phyloP scores from a whole-genome alignment of 257 asterid genomes.

The Gentiana dahurica region DNA sequence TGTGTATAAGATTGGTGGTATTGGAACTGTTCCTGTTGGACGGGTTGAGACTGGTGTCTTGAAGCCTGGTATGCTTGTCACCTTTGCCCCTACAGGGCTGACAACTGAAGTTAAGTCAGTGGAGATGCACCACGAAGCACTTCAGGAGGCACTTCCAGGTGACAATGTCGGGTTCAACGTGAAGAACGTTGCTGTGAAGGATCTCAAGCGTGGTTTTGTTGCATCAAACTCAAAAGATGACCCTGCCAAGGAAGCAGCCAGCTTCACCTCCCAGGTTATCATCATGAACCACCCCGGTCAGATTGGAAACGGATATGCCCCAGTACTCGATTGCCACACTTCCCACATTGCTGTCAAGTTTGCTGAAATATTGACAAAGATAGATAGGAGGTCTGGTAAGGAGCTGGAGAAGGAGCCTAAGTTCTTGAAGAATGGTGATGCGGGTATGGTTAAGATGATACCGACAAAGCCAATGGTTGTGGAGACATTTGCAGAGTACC shows the following conservation, averaged over 20 bases:
- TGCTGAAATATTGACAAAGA: constrained; percentile 58
- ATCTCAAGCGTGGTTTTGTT: constrained; percentile 73
- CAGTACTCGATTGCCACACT: constrained; percentile 64
- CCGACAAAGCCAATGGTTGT: constrained; percentile 87
- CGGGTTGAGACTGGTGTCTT: constrained; percentile 14
- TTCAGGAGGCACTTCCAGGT: constrained; percentile 7
- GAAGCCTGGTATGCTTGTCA: constrained; percentile 16
- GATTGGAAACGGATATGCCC: constrained; percentile 66
- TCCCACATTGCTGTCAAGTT: constrained; percentile 71
- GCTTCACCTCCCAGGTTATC: constrained; percentile 63
- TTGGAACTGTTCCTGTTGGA: constrained; percentile 80
- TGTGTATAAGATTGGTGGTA: constrained; percentile 83
- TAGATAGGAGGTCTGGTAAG: constrained; percentile 76
- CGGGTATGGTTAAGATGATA: constrained; percentile 67
- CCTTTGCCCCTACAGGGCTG: constrained; percentile 12
- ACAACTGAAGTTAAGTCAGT: constrained; percentile 12
- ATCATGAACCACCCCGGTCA: constrained; percentile 83
- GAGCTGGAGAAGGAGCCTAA: constrained; percentile 72
- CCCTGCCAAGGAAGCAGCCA: constrained; percentile 66
- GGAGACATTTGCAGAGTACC: constrained; percentile 52
- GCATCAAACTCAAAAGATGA: constrained; percentile 83
- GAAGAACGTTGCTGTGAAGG: constrained; percentile 80
- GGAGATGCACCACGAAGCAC: constrained; percentile 7
- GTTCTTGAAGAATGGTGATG: constrained; percentile 72
- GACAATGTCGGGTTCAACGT: constrained; percentile 54